Evolutionary conservation across 1,139 yeast genomes (phyloP), one percentile per base, ranked within the genome.

Genomic region (Pichia sp.): DNA sequence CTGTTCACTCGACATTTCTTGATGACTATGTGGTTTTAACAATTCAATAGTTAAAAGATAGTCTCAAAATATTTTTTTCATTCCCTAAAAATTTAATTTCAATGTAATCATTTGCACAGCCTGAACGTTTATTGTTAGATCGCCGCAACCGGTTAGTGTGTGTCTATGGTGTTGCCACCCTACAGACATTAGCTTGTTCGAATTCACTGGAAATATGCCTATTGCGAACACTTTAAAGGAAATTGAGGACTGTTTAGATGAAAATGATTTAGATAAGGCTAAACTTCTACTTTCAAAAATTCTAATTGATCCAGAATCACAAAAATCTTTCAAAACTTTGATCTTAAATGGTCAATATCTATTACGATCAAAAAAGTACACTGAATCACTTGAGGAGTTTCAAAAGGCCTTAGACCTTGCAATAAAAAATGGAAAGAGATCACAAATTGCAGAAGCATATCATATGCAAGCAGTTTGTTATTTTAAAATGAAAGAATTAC

Each of bases 331-430:
- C 46, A 24, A 42, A 12, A 37, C 45, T 2, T 22, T 43, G 2
- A n/a, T 42, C 2, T 22, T 47, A 10, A 31, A 40, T 14, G 28
- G 43, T 5, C 42, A 48, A 17, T 76, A 79, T 1, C 64, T 72
- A 45, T 79, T 76, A 46, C 73, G 84, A 49, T 55, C 71, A 45
- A 71, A 67, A 51, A 64, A 71, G 48, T 63, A 60, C 54, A 71
- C 72, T 26, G 61, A 64, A 30, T 78, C 91, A 36, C 59, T 74
- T 40, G 61, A 63, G 3, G 78, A 74, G 47, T 67, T 84, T 18
- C 68, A 73, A 9, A 58, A 61, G 21, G 91, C 93, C 0, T 67
- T 77, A 31, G 58, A 62, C 1, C 54, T 74, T 23, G 88, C 93
- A 0, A 60, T 63, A 31, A 61, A 59, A 5, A 61, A 74, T 35